A percentile compares a stretch with the other conserved stretches of the same genome.
Evolutionary conservation across 106 monocot species (phyloP).

Genomic region (Allium fistulosum): DNA sequence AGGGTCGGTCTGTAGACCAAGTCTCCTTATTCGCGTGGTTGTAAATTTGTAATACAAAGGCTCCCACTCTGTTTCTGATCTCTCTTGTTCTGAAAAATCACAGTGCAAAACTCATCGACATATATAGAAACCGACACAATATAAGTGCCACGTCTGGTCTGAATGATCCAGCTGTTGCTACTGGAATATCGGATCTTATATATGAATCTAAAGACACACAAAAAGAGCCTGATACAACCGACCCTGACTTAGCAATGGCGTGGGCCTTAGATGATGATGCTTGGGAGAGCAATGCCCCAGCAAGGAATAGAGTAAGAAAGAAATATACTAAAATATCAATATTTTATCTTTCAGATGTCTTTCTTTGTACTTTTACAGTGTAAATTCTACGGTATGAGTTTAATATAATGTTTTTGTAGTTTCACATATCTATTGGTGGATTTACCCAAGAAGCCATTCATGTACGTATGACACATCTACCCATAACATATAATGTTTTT

Average conservation of each 20-base stretch:
- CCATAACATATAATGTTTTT: not conserved
- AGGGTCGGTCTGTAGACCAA: too few relatives aligned
- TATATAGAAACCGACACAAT: slow-evolving; percentile 93
- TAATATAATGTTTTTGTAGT: too few relatives aligned
- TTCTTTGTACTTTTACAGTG: not conserved
- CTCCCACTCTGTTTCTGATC: not conserved
- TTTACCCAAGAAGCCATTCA: not conserved
- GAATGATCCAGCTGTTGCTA: slow-evolving; percentile 96
- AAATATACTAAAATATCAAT: not conserved
- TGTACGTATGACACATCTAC: not conserved
- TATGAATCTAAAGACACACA: slow-evolving; percentile 64
- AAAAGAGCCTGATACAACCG: slow-evolving; percentile 55
- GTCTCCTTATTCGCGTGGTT: too few relatives aligned
- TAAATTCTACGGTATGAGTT: too few relatives aligned
- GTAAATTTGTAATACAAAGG: too few relatives aligned
- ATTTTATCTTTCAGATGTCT: not conserved
- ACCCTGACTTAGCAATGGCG: slow-evolving; percentile 92
- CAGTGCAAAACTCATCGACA: slow-evolving; percentile 94
- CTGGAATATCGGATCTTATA: slow-evolving; percentile 92
- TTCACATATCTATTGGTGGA: too few relatives aligned
- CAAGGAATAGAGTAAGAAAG: slow-evolving; percentile 65
- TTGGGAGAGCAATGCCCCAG: slow-evolving; percentile 82
- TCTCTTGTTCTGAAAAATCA: not conserved
- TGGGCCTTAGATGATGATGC: slow-evolving; percentile 87
- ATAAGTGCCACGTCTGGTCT: slow-evolving; percentile 80